Evolutionary conservation across 306 rosid genomes (phyloP), one percentile per base, ranked within the genome.

Genomic region (Pachyrhizus erosus): DNA sequence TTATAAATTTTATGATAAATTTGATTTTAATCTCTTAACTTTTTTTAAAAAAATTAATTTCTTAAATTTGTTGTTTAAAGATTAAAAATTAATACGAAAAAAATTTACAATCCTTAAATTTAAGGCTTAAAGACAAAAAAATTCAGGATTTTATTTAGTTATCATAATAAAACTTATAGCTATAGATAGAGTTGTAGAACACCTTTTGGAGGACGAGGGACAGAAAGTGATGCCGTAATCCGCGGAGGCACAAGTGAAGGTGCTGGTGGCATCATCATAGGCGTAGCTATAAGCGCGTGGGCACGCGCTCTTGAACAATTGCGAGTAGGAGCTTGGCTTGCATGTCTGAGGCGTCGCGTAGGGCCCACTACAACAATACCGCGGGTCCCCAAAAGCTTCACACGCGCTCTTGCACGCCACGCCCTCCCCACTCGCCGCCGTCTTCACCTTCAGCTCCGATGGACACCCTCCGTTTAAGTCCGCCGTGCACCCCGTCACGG

Each of bases 331-430:
- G 33, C 94, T 89, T 0, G 97, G 91, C 15, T 72, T 84, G 57
- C 98, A 93, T 0, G 90, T 85, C 43, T 79, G 79, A 0, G 98
- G 97, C 0, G 80, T 90, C 2, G 77, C 88, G 48, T 91, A 93
- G 6, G 82, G 87, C 2, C 98, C 98, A n/a, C 90, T 91, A 9
- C 98, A 93, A 33, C 98, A 93, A 64, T 90, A 93, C 48, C 60
- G 78, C 1, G 96, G 89, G 49, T 90, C 94, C 1, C 96, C 91
- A 9, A 93, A 90, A 0, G 93, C 98, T 57, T 83, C 97, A 24
- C 97, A 93, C 23, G 96, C 98, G 85, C 97, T 93, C 39, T 86
- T 91, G 51, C 98, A 93, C 9, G 90, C 97, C 61, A 93, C 94
- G 62, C 88, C 29, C 37, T 69, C 79, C 0, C 61, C 43, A 37